Evolutionary conservation across 2,329 filamentous ascomycete species (phyloP), one percentile per base, ranked within the genome.

Genomic region (Aureobasidium vineae): DNA sequence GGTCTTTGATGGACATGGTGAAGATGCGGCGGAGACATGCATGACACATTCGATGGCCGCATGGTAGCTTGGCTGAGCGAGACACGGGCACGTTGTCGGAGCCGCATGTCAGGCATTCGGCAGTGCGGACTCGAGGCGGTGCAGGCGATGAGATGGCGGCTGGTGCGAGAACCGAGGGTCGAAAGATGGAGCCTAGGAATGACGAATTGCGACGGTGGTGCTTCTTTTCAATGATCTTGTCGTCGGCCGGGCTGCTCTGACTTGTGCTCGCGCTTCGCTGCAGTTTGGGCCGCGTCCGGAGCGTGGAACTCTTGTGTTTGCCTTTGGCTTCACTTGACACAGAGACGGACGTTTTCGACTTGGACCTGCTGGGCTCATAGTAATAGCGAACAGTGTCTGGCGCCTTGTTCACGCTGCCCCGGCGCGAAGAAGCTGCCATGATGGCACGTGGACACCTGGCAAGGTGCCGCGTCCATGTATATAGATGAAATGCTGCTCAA

Each of bases 1-100:
- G 87, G 74, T 96, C 90, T 49, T 83, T 88, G 69, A 93, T 82
- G 13, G 91, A 95, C 68, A 91, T 82, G 64, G 83, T 86, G 77
- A 96, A 96, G 66, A 86, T 84, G 59, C 87, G 85, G 75, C 87
- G 89, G 47, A 97, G 80, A 75, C 92, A 96, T 8, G 83, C 76
- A 70, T 90, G 83, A 77, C 92, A 96, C 89, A 94, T 92, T 69
- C 87, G 85, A 76, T 96, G 92, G 2, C 87, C 87, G 75, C 92
- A 96, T 70, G 86, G 84, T 41, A 96, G 84, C 75, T 88, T 90
- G 43, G 87, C 87, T 40, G 88, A 85, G 75, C 86, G 87, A 67
- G 81, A 81, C 11, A 83, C 73, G 1, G 87, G 85, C 2, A 90
- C 79, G 69, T 91, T 87, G 69, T 90, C 88, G 45, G 81, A 82